phyloP scores from a whole-genome alignment of 2,329 filamentous ascomycete species.

The Pseudocercospora ulei region DNA sequence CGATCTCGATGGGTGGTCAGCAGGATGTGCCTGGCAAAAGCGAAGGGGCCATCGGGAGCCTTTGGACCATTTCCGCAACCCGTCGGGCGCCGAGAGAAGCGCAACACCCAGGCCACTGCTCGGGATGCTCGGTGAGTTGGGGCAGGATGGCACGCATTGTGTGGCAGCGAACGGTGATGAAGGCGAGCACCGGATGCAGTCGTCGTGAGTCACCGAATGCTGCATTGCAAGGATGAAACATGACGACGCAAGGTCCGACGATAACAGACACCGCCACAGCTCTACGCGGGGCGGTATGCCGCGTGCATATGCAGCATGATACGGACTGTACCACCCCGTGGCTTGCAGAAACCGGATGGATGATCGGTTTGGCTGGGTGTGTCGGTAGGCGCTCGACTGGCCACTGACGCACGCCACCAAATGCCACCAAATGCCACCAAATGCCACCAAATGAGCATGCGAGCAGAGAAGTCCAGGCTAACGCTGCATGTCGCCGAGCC shows the following conservation, averaged over 20 bases:
- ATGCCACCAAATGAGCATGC: constrained; percentile 21
- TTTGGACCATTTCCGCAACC: constrained; percentile 15
- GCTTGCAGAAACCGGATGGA: constrained; percentile 9
- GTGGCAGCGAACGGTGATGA: not conserved
- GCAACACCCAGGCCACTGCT: constrained; percentile 19
- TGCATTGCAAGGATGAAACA: too few relatives aligned
- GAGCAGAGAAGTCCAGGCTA: constrained; percentile 19
- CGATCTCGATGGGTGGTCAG: constrained; percentile 32
- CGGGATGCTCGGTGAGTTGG: constrained; percentile 10
- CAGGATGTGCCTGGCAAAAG: constrained; percentile 10
- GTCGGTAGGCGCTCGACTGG: constrained; percentile 21
- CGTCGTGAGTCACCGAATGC: constrained; percentile 20
- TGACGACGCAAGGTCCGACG: constrained; percentile 2
- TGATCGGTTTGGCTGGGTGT: constrained; percentile 6
- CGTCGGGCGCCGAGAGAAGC: constrained; percentile 18
- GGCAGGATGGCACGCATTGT: constrained; percentile 5
- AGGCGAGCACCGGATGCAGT: too few relatives aligned
- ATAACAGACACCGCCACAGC: constrained; percentile 7
- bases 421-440: constrained; percentile 18
- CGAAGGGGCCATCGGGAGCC: constrained; percentile 16
- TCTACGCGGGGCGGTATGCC: constrained; percentile 10
- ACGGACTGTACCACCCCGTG: too few relatives aligned
- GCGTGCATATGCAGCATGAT: constrained; percentile 7
- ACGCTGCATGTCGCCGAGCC: constrained; percentile 23
- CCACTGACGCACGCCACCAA: constrained; percentile 11